Evolutionary conservation across 495 filamentous ascomycete genomes (phyloP), one percentile per base, ranked within the genome.

Genomic region (Monascus purpureus): DNA sequence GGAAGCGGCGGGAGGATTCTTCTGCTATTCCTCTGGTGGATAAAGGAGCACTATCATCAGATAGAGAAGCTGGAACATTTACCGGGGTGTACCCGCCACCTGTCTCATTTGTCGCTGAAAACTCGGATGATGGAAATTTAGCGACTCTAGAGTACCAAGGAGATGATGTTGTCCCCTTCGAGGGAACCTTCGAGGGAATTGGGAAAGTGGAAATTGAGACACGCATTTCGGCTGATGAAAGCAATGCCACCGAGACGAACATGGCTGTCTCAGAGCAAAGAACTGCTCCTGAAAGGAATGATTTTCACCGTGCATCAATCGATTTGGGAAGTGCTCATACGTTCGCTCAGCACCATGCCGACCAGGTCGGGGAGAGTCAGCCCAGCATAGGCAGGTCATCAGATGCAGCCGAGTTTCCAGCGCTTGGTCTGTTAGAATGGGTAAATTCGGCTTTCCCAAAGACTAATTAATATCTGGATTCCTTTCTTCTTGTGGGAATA

Each of bases 41-140:
- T 22, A 4, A 22, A 22, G 9, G 9, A 4, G 9, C 20, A 9
- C n/a, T n/a, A n/a, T n/a, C 5, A 22, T 22, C 20, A 5, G 20
- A 9, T 5, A 22, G 20, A 9, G 20, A 22, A 22, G 20, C 20
- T 9, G 5, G 20, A 9, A 5, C 20, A 5, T 49, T 53, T 32
- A 47, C 41, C 20, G 40, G 42, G 13, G 47, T 41, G 15, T 39
- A 35, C 16, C 45, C 52, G 9, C 50, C 52, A 1, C 49, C 47
- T 8, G 27, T 52, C 15, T 31, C 42, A 2, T 42, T 42, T 13
- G 31, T 46, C 31, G 28, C 51, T 9, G 39, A 51, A 7, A 39
- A 46, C 13, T 13, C 29, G 3, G 33, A 47, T 20, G 27, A 31
- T 11, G 17, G 23, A 6, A 31, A 22, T 15, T 27, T 31, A 11